These are phyloP conservation scores for Komagataella ulmi DNA, from an alignment of 805 yeast genomes.

Conservation along the genomic window DNA sequence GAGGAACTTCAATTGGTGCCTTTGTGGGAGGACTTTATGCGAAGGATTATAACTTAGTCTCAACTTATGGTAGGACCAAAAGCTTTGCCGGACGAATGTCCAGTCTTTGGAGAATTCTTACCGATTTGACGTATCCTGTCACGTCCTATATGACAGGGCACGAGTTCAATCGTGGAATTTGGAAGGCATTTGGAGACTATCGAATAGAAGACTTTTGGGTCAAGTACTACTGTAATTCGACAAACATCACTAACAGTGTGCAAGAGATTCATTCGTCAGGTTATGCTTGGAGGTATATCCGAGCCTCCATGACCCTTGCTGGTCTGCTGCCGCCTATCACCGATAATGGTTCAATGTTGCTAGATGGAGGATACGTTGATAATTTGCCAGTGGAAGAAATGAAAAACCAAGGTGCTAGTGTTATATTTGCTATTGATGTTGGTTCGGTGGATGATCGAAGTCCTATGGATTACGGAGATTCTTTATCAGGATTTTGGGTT, in stretches of 20 bases:
- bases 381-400: constrained; percentile 87
- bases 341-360: constrained; percentile 80
- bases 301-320: constrained; percentile 95
- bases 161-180: constrained; percentile 92
- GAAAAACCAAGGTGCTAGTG: constrained; percentile 78
- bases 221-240: constrained; percentile 76
- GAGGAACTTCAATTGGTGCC: constrained; percentile 95
- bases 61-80: constrained; percentile 82
- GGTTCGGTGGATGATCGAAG: constrained; percentile 90
- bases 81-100: constrained; percentile 73
- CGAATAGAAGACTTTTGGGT: constrained; percentile 97
- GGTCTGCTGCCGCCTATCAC: constrained; percentile 85
- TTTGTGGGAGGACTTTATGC: constrained; percentile 95
- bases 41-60: constrained; percentile 79
- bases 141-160: constrained; percentile 96
- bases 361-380: constrained; percentile 95
- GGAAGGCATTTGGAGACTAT: constrained; percentile 88
- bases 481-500: constrained; percentile 89
- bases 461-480: constrained; percentile 84
- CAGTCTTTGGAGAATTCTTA: constrained; percentile 70
- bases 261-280: constrained; percentile 93
- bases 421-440: constrained; percentile 87
- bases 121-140: constrained; percentile 86
- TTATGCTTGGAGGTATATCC: constrained; percentile 86
- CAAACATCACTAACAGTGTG: constrained; percentile 86